phyloP scores from a whole-genome alignment of 306 rosid species.

The Acacia crassicarpa region DNA sequence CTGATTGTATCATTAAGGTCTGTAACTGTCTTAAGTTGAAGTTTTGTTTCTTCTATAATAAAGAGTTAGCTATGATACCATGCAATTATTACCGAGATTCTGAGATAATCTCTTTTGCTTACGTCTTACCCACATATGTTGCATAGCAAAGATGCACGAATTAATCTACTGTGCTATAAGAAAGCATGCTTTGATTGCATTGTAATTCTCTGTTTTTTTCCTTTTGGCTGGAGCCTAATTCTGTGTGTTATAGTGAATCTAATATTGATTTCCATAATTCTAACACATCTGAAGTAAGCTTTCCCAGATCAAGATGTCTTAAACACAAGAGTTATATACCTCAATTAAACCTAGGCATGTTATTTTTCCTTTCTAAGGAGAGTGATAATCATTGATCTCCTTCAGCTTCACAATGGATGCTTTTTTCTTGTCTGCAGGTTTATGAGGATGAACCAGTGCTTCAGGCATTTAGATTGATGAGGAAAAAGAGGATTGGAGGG shows the following conservation, averaged over 20 bases:
- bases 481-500: slow-evolving; percentile 82
- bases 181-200: neutral
- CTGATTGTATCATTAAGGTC: slow-evolving; percentile 65
- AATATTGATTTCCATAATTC: slow-evolving; percentile 11
- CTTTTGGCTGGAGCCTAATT: neutral
- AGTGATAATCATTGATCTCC: neutral
- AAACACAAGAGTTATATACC: neutral
- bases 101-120: neutral
- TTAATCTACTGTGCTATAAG: slow-evolving; percentile 3
- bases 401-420: slow-evolving; percentile 17
- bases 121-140: neutral
- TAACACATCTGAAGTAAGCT: neutral
- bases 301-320: slow-evolving; percentile 6
- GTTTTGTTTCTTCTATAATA: neutral
- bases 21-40: slow-evolving; percentile 6
- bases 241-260: neutral
- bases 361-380: slow-evolving; percentile 3
- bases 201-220: neutral
- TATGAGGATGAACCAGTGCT: slow-evolving; percentile 88
- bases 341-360: neutral
- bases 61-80: neutral
- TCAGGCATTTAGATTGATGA: slow-evolving; percentile 86
- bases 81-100: neutral
- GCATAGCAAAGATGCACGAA: neutral
- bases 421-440: slow-evolving; percentile 43